Percentiles rank a stretch among this genome's conserved stretches.
These are phyloP conservation scores for Protomyces arabidopsidicola DNA, from an alignment of 1,139 yeast genomes.

Conservation along the genomic window DNA sequence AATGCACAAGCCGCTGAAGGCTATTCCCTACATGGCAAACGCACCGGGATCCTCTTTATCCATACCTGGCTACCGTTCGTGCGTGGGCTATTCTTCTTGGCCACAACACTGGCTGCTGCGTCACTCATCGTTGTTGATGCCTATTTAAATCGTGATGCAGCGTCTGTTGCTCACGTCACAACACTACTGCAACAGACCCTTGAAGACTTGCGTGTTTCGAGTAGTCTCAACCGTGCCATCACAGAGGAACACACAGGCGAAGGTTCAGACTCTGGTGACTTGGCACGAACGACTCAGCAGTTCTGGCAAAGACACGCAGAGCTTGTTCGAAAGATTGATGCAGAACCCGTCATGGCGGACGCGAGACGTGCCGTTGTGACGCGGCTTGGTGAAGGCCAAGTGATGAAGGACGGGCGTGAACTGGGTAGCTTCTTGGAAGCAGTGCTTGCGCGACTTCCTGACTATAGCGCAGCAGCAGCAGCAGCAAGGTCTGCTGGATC, in stretches of 20 bases:
- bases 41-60: constrained; percentile 1
- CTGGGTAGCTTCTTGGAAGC: not conserved
- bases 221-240: constrained; percentile 13
- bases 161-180: not conserved
- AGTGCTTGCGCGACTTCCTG: not conserved
- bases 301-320: not conserved
- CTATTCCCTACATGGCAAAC: not conserved
- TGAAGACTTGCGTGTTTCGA: constrained; percentile 12
- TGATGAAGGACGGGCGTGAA: not conserved
- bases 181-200: constrained; percentile 2
- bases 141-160: not conserved
- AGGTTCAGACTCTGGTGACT: not conserved
- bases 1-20: constrained; percentile 2
- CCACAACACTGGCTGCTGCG: not conserved
- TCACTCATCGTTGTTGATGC: constrained; percentile 12
- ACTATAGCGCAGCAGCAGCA: not conserved
- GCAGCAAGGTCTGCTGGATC: not conserved
- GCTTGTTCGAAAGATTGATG: not conserved
- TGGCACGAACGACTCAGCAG: not conserved
- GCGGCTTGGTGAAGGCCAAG: not conserved
- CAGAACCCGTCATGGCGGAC: not conserved
- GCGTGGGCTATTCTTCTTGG: constrained; percentile 11
- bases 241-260: not conserved
- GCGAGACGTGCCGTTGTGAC: not conserved
- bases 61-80: not conserved